phyloP scores from a whole-genome alignment of 257 asterid genomes.

The Cynanchum wilfordii region DNA sequence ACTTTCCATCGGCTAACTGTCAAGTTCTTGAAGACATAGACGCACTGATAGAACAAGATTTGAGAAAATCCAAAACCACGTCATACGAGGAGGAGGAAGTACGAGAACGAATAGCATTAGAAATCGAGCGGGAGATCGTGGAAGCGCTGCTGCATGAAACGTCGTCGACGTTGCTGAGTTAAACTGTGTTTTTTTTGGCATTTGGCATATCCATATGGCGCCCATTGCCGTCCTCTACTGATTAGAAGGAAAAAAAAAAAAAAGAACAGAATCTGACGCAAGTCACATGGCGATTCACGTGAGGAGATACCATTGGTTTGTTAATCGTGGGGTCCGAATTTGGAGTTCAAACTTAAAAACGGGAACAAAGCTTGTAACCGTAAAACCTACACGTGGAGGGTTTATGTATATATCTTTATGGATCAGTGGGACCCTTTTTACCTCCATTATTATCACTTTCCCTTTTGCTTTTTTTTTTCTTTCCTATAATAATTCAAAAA shows the following conservation, averaged over 20 bases:
- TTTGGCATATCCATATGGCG: background rate
- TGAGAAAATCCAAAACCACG: constrained; percentile 12
- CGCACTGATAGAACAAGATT: constrained; percentile 44
- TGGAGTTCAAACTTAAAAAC: background rate
- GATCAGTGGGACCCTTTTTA: background rate
- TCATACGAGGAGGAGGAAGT: constrained; percentile 18
- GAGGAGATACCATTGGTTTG: constrained; percentile 30
- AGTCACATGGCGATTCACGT: constrained; percentile 65
- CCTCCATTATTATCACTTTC: no score
- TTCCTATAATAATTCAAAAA: no score
- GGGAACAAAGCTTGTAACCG: background rate
- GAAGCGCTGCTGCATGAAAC: constrained; percentile 57
- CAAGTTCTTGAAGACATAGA: constrained; percentile 68
- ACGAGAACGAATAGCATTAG: constrained; percentile 43
- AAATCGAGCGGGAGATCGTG: constrained; percentile 59
- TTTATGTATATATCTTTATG: no score
- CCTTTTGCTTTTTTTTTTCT: no score
- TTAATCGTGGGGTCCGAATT: background rate
- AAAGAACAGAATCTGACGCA: constrained; percentile 27
- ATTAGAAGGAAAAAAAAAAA: no score
- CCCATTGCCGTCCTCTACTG: background rate
- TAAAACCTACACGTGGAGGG: background rate
- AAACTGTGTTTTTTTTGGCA: background rate
- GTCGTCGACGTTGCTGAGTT: constrained; percentile 17
- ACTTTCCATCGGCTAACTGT: constrained; percentile 53